These are phyloP conservation scores for Leccinum broughii DNA, from an alignment of 768 basidiomycete genomes.

Conservation along the genomic window DNA sequence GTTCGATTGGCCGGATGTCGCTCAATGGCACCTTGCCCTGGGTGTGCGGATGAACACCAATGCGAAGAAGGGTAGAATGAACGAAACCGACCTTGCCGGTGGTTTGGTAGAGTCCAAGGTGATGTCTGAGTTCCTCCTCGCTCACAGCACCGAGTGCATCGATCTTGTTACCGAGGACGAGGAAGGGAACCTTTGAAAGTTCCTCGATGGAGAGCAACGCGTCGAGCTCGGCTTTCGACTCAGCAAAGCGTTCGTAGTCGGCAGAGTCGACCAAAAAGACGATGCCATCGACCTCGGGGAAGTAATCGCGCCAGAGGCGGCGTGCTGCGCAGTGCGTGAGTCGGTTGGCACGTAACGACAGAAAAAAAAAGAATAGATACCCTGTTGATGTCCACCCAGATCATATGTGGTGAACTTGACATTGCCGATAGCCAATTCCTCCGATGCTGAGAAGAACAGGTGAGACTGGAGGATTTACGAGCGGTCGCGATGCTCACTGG, in stretches of 20 bases:
- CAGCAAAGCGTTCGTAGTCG: slow-evolving; percentile 94
- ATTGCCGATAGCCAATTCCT: slow-evolving; percentile 97
- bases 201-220: slow-evolving; percentile 95
- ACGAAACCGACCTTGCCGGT: slow-evolving; percentile 82
- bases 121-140: slow-evolving; percentile 95
- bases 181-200: slow-evolving; percentile 94
- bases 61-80: not conserved
- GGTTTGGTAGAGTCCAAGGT: slow-evolving; percentile 96
- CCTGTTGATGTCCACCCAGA: slow-evolving; percentile 96
- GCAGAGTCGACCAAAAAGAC: slow-evolving; percentile 98
- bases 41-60: slow-evolving; percentile 8
- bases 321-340: slow-evolving; percentile 56
- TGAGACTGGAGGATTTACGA: slow-evolving; percentile 5
- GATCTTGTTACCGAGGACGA: slow-evolving; percentile 99
- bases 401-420: slow-evolving; percentile 99
- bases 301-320: slow-evolving; percentile 99
- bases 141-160: slow-evolving; percentile 97
- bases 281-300: slow-evolving; percentile 99
- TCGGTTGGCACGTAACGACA: not conserved
- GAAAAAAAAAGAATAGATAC: slow-evolving; percentile 40
- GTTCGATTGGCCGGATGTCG: slow-evolving; percentile 97
- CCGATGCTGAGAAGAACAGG: slow-evolving; percentile 67
- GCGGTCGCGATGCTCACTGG: slow-evolving; percentile 60
- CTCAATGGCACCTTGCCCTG: slow-evolving; percentile 96
- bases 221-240: slow-evolving; percentile 97